Percentiles rank a stretch among this genome's conserved stretches.
Conservation (phyloP, 2,329 filamentous ascomycete species). For the Aureobasidium sp. region DNA sequence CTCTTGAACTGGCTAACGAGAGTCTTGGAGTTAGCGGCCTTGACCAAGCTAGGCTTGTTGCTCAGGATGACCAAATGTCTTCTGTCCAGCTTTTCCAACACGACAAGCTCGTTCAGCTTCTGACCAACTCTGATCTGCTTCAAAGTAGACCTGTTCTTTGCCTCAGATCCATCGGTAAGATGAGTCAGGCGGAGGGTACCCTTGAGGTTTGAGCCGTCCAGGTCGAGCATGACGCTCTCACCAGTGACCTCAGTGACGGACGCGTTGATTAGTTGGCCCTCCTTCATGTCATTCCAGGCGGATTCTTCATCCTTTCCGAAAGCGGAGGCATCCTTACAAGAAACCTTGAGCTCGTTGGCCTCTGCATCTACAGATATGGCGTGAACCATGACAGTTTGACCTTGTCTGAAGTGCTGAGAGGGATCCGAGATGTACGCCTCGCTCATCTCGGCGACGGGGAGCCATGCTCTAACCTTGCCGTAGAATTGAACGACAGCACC, state of each 20-base stretch:
- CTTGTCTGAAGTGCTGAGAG: conserved; percentile 75
- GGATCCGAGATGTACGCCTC: conserved; percentile 91
- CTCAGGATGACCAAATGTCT: conserved; percentile 68
- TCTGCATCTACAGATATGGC: conserved; percentile 71
- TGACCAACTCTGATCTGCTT: conserved; percentile 81
- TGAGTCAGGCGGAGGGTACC: conserved; percentile 70
- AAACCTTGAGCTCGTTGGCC: conserved; percentile 66
- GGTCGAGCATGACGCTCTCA: conserved; percentile 53
- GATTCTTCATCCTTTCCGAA: conserved; percentile 68
- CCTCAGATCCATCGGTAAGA: conserved; percentile 71
- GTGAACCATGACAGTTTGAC: conserved; percentile 86
- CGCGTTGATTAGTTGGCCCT: conserved; percentile 67
- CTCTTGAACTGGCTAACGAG: conserved; percentile 66
- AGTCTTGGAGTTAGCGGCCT: conserved; percentile 61
- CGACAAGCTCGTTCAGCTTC: conserved; percentile 68
- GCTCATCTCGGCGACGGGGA: conserved; percentile 95
- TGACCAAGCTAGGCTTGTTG: conserved; percentile 73
- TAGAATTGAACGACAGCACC: conserved; percentile 94
- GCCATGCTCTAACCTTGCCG: conserved; percentile 69
- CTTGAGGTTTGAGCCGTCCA: conserved; percentile 64
- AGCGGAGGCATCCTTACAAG: conserved; percentile 79
- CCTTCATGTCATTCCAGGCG: conserved; percentile 62
- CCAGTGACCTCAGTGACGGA: conserved; percentile 46
- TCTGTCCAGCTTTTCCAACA: conserved; percentile 76
- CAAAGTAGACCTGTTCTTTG: conserved; percentile 67